A percentile compares a stretch with the other conserved stretches of the same genome.
Conservation (phyloP, 768 basidiomycete species). For the Trametopsis cervina region DNA sequence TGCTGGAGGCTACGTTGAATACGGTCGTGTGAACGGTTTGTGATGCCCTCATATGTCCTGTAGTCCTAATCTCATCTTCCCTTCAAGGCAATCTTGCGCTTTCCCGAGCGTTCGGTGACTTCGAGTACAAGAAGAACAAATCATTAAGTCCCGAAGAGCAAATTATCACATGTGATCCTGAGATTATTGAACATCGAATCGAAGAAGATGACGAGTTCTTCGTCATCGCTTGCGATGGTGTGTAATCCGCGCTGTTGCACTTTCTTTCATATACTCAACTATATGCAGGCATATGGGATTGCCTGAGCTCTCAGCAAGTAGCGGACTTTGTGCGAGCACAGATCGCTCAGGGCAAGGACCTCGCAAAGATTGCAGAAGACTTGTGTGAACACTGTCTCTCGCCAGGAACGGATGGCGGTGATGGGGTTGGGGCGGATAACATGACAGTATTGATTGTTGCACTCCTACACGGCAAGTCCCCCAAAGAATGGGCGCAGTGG, state of each 20-base stretch:
- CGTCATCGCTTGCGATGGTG: slow-evolving; percentile 96
- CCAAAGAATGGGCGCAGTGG: slow-evolving; percentile 92
- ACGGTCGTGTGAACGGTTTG: slow-evolving; percentile 90
- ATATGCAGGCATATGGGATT: slow-evolving; percentile 94
- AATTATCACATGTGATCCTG: slow-evolving; percentile 92
- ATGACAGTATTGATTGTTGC: slow-evolving; percentile 96
- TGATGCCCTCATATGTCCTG: background rate
- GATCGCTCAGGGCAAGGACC: slow-evolving; percentile 69
- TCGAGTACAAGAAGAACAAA: slow-evolving; percentile 97
- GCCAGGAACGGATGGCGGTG: slow-evolving; percentile 84
- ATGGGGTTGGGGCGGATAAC: slow-evolving; percentile 97
- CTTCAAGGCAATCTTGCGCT: slow-evolving; percentile 85
- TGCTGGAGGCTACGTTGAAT: slow-evolving; percentile 95
- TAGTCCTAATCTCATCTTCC: slow-evolving; percentile 2
- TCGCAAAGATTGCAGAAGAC: slow-evolving; percentile 80
- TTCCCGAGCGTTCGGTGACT: slow-evolving; percentile 93
- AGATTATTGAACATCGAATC: slow-evolving; percentile 75
- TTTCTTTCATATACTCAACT: slow-evolving; percentile 7
- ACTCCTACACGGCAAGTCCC: slow-evolving; percentile 78
- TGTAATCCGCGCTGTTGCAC: slow-evolving; percentile 16
- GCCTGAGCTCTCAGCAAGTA: slow-evolving; percentile 86
- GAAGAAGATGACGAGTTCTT: slow-evolving; percentile 93
- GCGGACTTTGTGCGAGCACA: slow-evolving; percentile 82
- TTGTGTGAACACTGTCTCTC: slow-evolving; percentile 93
- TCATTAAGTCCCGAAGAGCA: slow-evolving; percentile 78